Evolutionary conservation across 2,329 filamentous ascomycete species (phyloP), one percentile per base, ranked within the genome.

Genomic region (Ophiostoma sp.): DNA sequence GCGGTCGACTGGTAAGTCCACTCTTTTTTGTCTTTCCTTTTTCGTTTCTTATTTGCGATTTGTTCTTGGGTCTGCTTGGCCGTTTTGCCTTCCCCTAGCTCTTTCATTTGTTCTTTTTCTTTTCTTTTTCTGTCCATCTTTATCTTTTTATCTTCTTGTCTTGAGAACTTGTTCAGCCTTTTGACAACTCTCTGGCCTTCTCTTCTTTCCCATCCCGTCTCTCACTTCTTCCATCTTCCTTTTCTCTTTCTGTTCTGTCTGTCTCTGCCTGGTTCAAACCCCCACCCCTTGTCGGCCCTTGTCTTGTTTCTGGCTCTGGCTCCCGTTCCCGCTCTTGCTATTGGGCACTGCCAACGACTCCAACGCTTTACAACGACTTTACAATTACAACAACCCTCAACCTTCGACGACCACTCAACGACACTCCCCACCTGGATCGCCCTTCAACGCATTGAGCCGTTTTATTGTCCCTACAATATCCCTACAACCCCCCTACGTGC

Each of bases 1-100:
- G 87, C 87, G 52, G 81, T 88, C 68, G 86, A 89, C 82, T 80
- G 84, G 88, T 89, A 83, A 88, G 88, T 88, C 17, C 28, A 39
- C n/a, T 17, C 28, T 69, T 68, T 77, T 72, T 57, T 74, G 52
- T 69, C 45, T 63, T 69, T 74, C 19, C 69, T 75, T 64, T 70
- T 45, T 66, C 39, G 70, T 73, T 73, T 78, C 75, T 78, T 74
- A 45, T 64, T 61, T 73, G 50, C 25, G 48, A 15, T 50, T 42
- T 69, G 55, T 7, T 57, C 64, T 57, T 22, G 50, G 61, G 12
- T 45, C 25, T 15, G 48, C 22, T 61, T 33, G 52, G 22, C 55
- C 39, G 28, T 36, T 59, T 63, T 57, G 64, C n/a, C 72, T 73
- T 36, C 33, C n/a, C 64, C 25, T 63, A 71, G 71, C 71, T 59